Conservation (phyloP, 371 early-diverging fungal genomes). For the Syncephalastrum sp. region DNA sequence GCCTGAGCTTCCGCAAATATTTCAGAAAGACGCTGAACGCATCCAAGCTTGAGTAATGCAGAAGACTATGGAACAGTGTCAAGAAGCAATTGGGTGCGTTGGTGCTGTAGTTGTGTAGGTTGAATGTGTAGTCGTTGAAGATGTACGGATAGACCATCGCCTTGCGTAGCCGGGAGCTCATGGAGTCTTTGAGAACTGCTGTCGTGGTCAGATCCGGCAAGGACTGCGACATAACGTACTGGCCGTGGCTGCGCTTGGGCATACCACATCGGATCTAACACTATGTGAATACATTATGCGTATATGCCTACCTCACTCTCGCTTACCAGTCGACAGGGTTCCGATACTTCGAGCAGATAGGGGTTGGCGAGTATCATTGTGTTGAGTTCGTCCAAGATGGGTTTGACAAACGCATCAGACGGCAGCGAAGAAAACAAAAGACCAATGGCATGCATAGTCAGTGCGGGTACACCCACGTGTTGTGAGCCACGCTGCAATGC, state of each 20-base stretch:
- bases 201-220: conserved; percentile 39
- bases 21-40: conserved; percentile 42
- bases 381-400: conserved; percentile 47
- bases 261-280: conserved; percentile 49
- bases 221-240: conserved; percentile 34
- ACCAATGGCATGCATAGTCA: conserved; percentile 48
- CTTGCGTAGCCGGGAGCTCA: conserved; percentile 41
- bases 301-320: neutral
- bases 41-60: conserved; percentile 65
- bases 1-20: conserved; percentile 31
- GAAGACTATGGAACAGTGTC: conserved; percentile 61
- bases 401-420: conserved; percentile 37
- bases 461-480: conserved; percentile 44
- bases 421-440: conserved; percentile 46
- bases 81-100: conserved; percentile 64
- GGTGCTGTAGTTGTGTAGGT: conserved; percentile 59
- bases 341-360: conserved; percentile 47
- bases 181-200: conserved; percentile 32
- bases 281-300: neutral
- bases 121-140: conserved; percentile 63
- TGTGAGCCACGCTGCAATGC: conserved; percentile 45
- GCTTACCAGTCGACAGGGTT: conserved; percentile 51
- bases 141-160: conserved; percentile 53
- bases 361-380: conserved; percentile 38
- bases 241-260: conserved; percentile 38